Evolutionary conservation across 192 early-diverging fungal species (phyloP).

Genomic region (Jimgerdemannia lactiflua): DNA sequence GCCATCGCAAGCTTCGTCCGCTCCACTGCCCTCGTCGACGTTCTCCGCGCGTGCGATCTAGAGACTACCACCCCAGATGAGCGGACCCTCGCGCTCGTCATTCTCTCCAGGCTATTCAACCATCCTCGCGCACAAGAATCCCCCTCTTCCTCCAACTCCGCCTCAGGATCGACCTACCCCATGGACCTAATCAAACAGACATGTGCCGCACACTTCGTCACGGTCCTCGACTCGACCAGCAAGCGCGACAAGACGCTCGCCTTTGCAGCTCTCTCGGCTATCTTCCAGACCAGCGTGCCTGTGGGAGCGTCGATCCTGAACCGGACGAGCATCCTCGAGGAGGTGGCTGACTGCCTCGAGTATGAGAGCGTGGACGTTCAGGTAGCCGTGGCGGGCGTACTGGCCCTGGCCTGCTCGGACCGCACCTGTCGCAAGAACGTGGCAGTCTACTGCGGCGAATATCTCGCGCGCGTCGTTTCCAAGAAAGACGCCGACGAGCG

Average conservation of each 20-base stretch:
- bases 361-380: constrained; percentile 68
- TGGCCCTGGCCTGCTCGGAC: constrained; percentile 59
- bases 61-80: constrained; percentile 8
- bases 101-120: constrained; percentile 25
- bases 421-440: constrained; percentile 56
- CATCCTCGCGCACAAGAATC: constrained; percentile 4
- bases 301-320: constrained; percentile 57
- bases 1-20: constrained; percentile 19
- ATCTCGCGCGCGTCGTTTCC: constrained; percentile 40
- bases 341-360: constrained; percentile 79
- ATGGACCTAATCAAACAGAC: constrained; percentile 23
- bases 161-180: constrained; percentile 6
- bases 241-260: constrained; percentile 30
- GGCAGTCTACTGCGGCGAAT: constrained; percentile 46
- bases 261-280: constrained; percentile 46
- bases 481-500: constrained; percentile 31
- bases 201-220: constrained; percentile 22
- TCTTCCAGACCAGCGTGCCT: constrained; percentile 67
- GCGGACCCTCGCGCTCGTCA: constrained; percentile 18
- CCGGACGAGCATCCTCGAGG: constrained; percentile 61
- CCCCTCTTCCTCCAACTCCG: not conserved
- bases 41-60: constrained; percentile 17
- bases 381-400: constrained; percentile 55
- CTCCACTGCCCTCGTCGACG: constrained; percentile 18
- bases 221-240: constrained; percentile 31